Conservation (phyloP, 1,139 yeast genomes). For the Debaryomycetaceae sp. region DNA sequence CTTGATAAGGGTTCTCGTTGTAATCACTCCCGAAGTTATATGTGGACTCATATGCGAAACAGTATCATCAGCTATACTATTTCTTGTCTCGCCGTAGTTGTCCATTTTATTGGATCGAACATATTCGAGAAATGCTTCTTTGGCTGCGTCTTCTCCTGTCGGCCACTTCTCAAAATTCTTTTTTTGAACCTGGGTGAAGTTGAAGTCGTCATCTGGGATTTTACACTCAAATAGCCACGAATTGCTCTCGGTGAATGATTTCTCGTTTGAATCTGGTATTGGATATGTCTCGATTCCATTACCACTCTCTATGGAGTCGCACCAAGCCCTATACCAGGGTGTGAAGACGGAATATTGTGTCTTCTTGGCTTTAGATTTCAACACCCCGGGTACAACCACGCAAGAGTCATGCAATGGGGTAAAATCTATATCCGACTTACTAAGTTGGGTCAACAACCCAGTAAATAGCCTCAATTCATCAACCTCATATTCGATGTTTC, state of each 20-base stretch:
- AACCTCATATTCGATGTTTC: constrained; percentile 48
- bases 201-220: background rate
- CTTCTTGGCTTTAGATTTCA: constrained; percentile 40
- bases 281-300: background rate
- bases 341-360: constrained; percentile 50
- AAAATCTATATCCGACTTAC: constrained; percentile 17
- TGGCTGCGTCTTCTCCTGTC: constrained; percentile 38
- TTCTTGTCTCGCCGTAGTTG: constrained; percentile 27
- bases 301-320: constrained; percentile 16
- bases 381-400: constrained; percentile 41
- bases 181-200: background rate
- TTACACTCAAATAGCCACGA: background rate
- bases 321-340: constrained; percentile 53
- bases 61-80: constrained; percentile 23
- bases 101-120: constrained; percentile 20
- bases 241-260: background rate
- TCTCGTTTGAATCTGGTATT: constrained; percentile 1
- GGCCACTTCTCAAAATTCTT: constrained; percentile 15
- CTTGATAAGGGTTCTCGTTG: constrained; percentile 36
- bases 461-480: constrained; percentile 46
- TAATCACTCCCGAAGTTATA: constrained; percentile 44
- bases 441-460: constrained; percentile 13
- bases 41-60: constrained; percentile 45
- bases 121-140: constrained; percentile 24
- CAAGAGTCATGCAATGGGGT: constrained; percentile 45